phyloP scores from a whole-genome alignment of 495 filamentous ascomycete genomes.

The Xylaria bambusicola region DNA sequence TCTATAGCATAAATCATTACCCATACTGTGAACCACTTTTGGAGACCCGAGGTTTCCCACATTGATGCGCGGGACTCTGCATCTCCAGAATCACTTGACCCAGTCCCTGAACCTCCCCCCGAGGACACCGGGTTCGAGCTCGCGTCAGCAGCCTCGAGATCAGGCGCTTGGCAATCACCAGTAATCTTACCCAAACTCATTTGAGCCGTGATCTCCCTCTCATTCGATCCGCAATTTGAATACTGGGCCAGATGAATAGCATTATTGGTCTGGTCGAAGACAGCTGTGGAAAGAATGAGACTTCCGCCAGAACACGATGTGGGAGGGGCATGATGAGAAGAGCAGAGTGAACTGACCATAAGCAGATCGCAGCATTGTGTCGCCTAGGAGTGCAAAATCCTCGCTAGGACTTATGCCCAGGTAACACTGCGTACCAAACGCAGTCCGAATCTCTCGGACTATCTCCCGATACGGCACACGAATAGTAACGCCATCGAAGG shows the following conservation, averaged over 20 bases:
- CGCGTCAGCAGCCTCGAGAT: constrained; percentile 11
- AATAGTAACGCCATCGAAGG: constrained; percentile 68
- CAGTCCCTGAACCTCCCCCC: background rate
- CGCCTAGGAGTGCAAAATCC: constrained; percentile 70
- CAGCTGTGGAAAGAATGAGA: constrained; percentile 31
- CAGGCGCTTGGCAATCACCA: constrained; percentile 27
- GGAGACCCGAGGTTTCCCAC: background rate
- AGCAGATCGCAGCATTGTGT: constrained; percentile 89
- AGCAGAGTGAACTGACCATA: constrained; percentile 64
- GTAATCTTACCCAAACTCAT: constrained; percentile 22
- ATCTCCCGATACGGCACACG: constrained; percentile 61
- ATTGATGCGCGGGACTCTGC: background rate
- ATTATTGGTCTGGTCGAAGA: constrained; percentile 50
- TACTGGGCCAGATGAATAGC: constrained; percentile 49
- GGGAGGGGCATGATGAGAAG: background rate
- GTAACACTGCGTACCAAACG: constrained; percentile 59
- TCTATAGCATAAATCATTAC: too few species aligned
- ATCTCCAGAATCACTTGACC: background rate
- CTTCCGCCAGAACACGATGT: background rate
- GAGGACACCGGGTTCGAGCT: constrained; percentile 1
- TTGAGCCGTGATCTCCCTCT: constrained; percentile 26
- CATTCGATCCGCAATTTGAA: constrained; percentile 45
- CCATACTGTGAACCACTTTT: too few species aligned
- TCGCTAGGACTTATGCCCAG: constrained; percentile 76
- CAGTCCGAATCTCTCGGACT: constrained; percentile 51